Evolutionary conservation across 2,329 filamentous ascomycete genomes (phyloP).

Genomic region (Colletotrichum coccodes): DNA sequence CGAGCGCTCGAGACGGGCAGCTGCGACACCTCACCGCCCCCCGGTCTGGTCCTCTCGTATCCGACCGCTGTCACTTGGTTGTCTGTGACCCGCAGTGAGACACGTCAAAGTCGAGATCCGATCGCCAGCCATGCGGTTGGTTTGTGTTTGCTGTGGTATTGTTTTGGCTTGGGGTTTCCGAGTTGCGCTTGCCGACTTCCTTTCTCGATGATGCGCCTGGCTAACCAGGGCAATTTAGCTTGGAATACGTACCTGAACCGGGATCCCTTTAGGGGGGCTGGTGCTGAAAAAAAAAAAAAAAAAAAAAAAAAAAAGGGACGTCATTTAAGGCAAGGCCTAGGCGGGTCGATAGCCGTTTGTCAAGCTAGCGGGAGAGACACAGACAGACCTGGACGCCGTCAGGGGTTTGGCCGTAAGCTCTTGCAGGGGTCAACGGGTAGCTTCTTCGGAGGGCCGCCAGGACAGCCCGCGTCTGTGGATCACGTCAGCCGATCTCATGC

Average conservation of each 20-base stretch:
- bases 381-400: conserved; percentile 2
- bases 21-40: conserved; percentile 26
- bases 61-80: conserved; percentile 1
- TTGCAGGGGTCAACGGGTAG: conserved; percentile 15
- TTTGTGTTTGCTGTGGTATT: neutral
- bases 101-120: conserved; percentile 13
- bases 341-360: neutral
- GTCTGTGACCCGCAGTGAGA: conserved; percentile 27
- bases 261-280: neutral
- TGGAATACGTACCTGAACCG: neutral
- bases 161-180: neutral
- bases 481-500: neutral
- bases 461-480: neutral
- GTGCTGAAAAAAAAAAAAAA: neutral
- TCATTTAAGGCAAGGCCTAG: conserved; percentile 12
- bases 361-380: conserved; percentile 10
- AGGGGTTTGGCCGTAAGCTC: conserved; percentile 13
- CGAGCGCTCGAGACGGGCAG: conserved; percentile 1
- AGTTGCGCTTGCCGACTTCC: neutral
- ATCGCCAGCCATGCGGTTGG: conserved; percentile 9
- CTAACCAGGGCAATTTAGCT: neutral
- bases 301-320: neutral
- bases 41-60: conserved; percentile 4
- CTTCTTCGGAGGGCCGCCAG: neutral
- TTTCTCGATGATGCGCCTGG: neutral